Percentiles rank a stretch among this genome's conserved stretches.
Evolutionary conservation across 352 stramenopile genomes (phyloP).

Genomic region (Globisporangium recalcitrans): DNA sequence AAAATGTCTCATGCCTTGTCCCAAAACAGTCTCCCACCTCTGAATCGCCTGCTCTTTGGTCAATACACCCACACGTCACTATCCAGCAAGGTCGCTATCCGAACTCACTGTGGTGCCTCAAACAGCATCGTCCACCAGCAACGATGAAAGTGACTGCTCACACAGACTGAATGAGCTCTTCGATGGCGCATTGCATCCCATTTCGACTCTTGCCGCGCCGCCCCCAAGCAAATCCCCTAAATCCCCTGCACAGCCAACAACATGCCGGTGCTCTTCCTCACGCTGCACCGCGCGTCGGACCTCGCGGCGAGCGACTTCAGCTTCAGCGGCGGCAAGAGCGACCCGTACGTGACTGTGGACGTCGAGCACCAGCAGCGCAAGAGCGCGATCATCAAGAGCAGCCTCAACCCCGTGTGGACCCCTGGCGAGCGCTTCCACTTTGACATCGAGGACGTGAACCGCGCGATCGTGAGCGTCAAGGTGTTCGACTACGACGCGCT

Average conservation of each 20-base stretch:
- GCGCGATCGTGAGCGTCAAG: conserved; percentile 41
- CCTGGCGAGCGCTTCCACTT: conserved; percentile 62
- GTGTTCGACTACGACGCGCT: conserved; percentile 68
- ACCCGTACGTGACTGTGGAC: conserved; percentile 67
- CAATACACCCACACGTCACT: not conserved
- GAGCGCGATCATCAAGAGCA: conserved; percentile 55
- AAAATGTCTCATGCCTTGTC: conserved; percentile 4
- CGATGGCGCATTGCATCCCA: not conserved
- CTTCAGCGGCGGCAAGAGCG: conserved; percentile 54
- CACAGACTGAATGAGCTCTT: not conserved
- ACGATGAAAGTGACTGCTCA: not conserved
- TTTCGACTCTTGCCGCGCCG: conserved; percentile 2
- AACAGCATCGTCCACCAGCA: not conserved
- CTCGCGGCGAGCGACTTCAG: conserved; percentile 58
- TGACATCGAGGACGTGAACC: conserved; percentile 33
- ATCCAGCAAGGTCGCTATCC: not conserved
- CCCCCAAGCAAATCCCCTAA: not conserved
- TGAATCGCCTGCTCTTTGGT: not conserved
- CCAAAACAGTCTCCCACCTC: not conserved
- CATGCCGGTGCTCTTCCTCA: conserved; percentile 53
- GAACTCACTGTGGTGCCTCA: not conserved
- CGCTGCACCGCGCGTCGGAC: conserved; percentile 40
- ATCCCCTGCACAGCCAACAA: not conserved
- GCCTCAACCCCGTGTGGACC: conserved; percentile 61
- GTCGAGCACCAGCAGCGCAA: conserved; percentile 45